Evolutionary conservation across 441 rosid species (phyloP).

Genomic region (Capsella rubella): DNA sequence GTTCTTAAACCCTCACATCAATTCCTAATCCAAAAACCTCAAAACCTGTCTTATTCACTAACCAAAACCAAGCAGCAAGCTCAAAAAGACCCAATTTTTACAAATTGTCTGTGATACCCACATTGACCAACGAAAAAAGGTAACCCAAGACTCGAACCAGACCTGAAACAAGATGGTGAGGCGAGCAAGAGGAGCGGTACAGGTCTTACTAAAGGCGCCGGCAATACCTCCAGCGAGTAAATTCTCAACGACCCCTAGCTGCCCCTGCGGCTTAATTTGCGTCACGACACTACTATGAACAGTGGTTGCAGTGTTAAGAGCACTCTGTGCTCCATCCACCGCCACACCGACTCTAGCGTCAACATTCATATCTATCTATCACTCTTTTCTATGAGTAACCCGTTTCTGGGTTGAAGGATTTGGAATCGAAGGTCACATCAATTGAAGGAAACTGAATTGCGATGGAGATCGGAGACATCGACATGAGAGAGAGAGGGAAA

Average conservation of each 20-base stretch:
- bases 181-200: constrained; percentile 94
- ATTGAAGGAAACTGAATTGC: constrained; percentile 29
- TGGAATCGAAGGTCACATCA: constrained; percentile 34
- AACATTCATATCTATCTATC: constrained; percentile 45
- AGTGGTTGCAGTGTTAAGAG: constrained; percentile 52
- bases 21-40: constrained; percentile 7
- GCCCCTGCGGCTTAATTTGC: constrained; percentile 52
- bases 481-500: constrained; percentile 41
- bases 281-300: constrained; percentile 55
- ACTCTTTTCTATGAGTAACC: constrained; percentile 3
- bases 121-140: background rate
- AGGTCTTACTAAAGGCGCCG: constrained; percentile 90
- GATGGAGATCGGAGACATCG: constrained; percentile 38
- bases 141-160: background rate
- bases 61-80: constrained; percentile 15
- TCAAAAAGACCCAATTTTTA: constrained; percentile 13
- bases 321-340: constrained; percentile 77
- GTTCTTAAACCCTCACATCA: background rate
- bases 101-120: constrained; percentile 4
- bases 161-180: constrained; percentile 94
- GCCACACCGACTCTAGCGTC: constrained; percentile 86
- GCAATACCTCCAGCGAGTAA: constrained; percentile 89
- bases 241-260: constrained; percentile 62
- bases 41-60: background rate
- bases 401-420: constrained; percentile 13